Base-by-base conservation (phyloP, 2,329 filamentous ascomycete species). In the Pezicula carpinea region DNA sequence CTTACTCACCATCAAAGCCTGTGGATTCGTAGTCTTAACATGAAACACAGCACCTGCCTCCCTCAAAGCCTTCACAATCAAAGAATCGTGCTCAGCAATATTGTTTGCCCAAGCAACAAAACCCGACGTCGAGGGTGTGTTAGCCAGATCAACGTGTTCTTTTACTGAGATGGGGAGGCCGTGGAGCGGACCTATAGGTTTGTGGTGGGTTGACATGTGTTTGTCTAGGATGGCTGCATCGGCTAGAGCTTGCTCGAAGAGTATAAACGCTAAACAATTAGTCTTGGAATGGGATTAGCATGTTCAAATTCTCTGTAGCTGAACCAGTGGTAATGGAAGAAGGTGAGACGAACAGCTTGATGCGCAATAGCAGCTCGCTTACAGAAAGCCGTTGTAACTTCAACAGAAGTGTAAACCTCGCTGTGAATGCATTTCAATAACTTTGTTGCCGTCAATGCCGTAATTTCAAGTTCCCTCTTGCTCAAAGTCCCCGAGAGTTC, bases 101-200 rank as follows among this genome's bases (percentile, higher is more conserved):
- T 61, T 65, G 23, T 69, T 70, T 47, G 69, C 70, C 66, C 72
- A 75, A 3, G 65, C 61, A 3, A 77, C 63, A 54, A 72, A 79
- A 1, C 70, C 73, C 13, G 33, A 35, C 7, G 33, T 35, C 6
- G 33, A 35, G 3, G 8, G 69, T 10, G 49, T 49, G 8, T 38
- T 70, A 39, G 72, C 74, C 10, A 71, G 59, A 41, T 71, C 69
- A 6, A 73, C 57, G 3, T 66, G 72, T 52, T 71, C 81, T 59
- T 85, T 82, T 33, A 83, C 67, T 0, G 74, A 32, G 17, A 81
- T 70, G 0, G 78, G 77, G 0, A 82, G 65, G 2, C 82, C 83
- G 61, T 86, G 82, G 3, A 87, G 67, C 3, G 82, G 80, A 0
- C 83, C 82, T 1, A 76, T 55, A 0, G 73, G 64, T 49, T 67